A percentile compares a stretch with the other conserved stretches of the same genome.
These are phyloP conservation scores for Naganishia antarctica DNA, from an alignment of 768 basidiomycete species.

Conservation along the genomic window DNA sequence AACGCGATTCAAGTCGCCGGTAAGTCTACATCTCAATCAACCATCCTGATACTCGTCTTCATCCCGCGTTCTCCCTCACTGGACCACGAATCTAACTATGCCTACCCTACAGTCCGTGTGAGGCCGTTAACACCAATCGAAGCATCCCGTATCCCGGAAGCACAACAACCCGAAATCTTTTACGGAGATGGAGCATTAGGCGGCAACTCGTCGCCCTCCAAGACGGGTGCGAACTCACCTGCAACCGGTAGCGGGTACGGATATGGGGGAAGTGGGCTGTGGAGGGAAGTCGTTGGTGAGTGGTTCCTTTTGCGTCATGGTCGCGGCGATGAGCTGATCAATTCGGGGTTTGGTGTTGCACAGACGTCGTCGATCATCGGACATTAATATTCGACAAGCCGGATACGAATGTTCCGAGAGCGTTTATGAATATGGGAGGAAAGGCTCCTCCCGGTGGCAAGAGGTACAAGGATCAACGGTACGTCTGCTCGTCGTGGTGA, in stretches of 20 bases:
- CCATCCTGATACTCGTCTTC: background rate
- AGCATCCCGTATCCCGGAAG: slow-evolving; percentile 74
- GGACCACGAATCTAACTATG: background rate
- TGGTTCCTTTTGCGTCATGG: too few species aligned
- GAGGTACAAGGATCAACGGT: slow-evolving; percentile 89
- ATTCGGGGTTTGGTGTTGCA: too few species aligned
- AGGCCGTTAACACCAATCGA: slow-evolving; percentile 82
- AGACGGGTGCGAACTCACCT: background rate
- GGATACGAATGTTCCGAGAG: slow-evolving; percentile 72
- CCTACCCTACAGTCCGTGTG: slow-evolving; percentile 65
- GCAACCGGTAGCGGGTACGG: background rate
- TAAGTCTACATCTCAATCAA: slow-evolving; percentile 23
- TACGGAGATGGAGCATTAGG: slow-evolving; percentile 81
- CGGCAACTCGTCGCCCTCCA: slow-evolving; percentile 31
- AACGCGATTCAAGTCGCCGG: slow-evolving; percentile 47
- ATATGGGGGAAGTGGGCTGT: slow-evolving; percentile 30
- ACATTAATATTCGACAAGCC: slow-evolving; percentile 94
- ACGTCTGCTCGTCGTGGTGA: too few species aligned
- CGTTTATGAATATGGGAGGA: slow-evolving; percentile 74
- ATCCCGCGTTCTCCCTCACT: background rate
- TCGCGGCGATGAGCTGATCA: too few species aligned
- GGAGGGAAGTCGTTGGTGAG: slow-evolving; percentile 47
- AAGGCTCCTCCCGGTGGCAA: slow-evolving; percentile 68
- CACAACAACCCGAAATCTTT: slow-evolving; percentile 58
- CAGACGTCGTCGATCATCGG: slow-evolving; percentile 84